phyloP scores from a whole-genome alignment of 441 rosid species.

The Populus hybrid region DNA sequence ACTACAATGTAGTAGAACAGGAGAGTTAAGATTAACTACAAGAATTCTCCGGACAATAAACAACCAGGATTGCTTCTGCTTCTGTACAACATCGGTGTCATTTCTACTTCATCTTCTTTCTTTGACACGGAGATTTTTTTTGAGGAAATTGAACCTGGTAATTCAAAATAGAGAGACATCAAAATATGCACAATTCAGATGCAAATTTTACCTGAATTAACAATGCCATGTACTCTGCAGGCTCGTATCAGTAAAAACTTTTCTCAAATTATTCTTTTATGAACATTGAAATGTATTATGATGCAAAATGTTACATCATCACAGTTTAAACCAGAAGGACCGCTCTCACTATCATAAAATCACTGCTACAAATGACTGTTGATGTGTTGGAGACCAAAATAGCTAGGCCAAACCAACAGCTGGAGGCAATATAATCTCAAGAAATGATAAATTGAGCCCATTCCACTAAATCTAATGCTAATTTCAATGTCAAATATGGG shows the following conservation, averaged over 20 bases:
- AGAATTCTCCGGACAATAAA: not conserved
- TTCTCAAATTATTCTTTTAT: not conserved
- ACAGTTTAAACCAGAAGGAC: not conserved
- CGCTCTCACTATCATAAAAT: not conserved
- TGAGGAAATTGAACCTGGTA: not conserved
- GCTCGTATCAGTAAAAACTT: not conserved
- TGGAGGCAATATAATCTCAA: not conserved
- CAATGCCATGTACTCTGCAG: not conserved
- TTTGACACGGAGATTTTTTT: not conserved
- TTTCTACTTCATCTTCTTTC: not conserved
- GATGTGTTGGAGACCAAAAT: not conserved
- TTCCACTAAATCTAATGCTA: not conserved
- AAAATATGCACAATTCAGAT: not conserved
- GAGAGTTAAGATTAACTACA: not conserved
- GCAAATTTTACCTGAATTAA: not conserved
- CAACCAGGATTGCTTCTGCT: not conserved
- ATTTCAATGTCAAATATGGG: not conserved
- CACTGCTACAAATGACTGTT: not conserved
- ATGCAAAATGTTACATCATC: not conserved
- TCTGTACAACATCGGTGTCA: not conserved
- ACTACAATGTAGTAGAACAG: not conserved
- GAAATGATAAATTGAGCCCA: not conserved
- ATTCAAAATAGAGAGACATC: not conserved
- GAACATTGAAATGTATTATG: not conserved
- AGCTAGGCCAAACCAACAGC: not conserved